Conservation (phyloP, 768 basidiomycete genomes). For the Pleurotus citrinopileatus region DNA sequence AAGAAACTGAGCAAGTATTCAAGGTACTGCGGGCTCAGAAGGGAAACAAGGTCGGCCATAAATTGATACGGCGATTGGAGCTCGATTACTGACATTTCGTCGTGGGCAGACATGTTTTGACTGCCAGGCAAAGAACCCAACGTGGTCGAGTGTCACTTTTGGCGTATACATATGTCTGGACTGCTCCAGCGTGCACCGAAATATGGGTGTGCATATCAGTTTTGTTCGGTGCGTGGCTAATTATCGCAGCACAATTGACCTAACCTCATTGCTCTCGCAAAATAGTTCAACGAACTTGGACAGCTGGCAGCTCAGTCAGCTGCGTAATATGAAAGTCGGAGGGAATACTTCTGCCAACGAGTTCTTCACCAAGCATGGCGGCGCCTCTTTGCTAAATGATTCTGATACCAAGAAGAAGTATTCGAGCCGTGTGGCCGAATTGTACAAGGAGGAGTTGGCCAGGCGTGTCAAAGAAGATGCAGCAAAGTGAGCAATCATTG, state of each 20-base stretch:
- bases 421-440: constrained; percentile 73
- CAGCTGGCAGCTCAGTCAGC: constrained; percentile 85
- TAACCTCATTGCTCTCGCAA: constrained; percentile 9
- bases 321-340: constrained; percentile 95
- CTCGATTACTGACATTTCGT: constrained; percentile 3
- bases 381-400: constrained; percentile 62
- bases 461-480: constrained; percentile 77
- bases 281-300: constrained; percentile 93
- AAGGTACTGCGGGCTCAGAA: constrained; percentile 80
- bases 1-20: constrained; percentile 86
- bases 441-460: constrained; percentile 91
- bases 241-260: not conserved
- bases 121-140: constrained; percentile 93
- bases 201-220: constrained; percentile 97
- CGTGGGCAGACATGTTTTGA: constrained; percentile 80
- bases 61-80: not conserved
- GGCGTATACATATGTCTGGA: constrained; percentile 98
- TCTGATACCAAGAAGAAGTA: constrained; percentile 89
- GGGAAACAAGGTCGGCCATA: constrained; percentile 68
- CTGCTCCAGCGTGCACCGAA: constrained; percentile 92
- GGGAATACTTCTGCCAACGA: constrained; percentile 86
- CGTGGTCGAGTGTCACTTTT: constrained; percentile 96
- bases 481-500: constrained; percentile 45
- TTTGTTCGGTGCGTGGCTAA: constrained; percentile 79
- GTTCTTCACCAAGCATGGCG: constrained; percentile 89